phyloP scores from a whole-genome alignment of 148 eudicot species.

The Chenopodium formosanum region DNA sequence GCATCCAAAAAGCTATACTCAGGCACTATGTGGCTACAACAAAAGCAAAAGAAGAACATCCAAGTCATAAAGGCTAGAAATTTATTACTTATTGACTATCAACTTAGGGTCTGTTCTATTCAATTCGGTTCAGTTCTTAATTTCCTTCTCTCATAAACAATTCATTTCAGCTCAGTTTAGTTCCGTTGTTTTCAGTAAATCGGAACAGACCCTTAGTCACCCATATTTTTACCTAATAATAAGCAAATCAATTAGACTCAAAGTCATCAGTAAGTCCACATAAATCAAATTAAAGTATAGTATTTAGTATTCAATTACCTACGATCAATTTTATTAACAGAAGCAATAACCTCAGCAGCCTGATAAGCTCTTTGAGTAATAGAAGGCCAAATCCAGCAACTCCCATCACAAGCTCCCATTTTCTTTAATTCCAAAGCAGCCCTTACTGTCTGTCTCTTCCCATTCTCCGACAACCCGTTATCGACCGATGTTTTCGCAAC shows the following conservation, averaged over 20 bases:
- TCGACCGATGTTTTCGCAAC: conserved; percentile 90
- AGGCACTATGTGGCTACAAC: conserved; percentile 78
- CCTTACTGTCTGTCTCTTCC: conserved; percentile 68
- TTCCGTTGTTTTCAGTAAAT: no score
- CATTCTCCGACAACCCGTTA: conserved; percentile 72
- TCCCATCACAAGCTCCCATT: conserved; percentile 78
- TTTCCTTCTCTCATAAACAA: no score
- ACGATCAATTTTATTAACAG: conserved; percentile 58
- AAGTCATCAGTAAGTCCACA: no score
- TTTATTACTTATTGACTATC: not conserved
- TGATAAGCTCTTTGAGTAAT: conserved; percentile 97
- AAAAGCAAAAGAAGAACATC: not conserved
- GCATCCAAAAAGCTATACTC: conserved; percentile 99
- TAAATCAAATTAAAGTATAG: not conserved
- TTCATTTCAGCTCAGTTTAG: no score
- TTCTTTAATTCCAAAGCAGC: conserved; percentile 65
- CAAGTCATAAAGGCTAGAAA: conserved; percentile 6
- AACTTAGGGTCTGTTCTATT: no score
- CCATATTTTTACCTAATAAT: no score
- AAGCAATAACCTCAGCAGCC: conserved; percentile 92
- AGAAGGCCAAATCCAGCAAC: conserved; percentile 99
- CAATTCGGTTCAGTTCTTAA: no score
- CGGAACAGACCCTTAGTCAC: no score
- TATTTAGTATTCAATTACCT: conserved; percentile 38
- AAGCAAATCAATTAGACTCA: no score